A percentile compares a stretch with the other conserved stretches of the same genome.
These are phyloP conservation scores for Penicillium verrucosum DNA, from an alignment of 2,329 filamentous ascomycete genomes.

Conservation along the genomic window DNA sequence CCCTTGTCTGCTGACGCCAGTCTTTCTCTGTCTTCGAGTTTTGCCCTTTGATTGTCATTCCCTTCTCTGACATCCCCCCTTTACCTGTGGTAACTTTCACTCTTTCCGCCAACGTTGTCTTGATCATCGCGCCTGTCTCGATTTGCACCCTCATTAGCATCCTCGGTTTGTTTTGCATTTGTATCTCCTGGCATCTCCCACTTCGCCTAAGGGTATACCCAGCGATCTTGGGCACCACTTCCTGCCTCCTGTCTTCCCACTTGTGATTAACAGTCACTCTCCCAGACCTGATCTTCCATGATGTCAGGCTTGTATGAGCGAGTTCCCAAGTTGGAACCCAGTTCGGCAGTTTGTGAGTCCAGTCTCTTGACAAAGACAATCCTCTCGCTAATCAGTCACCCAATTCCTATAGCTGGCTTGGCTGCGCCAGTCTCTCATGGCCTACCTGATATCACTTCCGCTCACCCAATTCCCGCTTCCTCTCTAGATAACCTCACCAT, in stretches of 20 bases:
- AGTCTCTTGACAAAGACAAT: background rate
- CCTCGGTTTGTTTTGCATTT: too few relatives aligned
- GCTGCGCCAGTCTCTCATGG: background rate
- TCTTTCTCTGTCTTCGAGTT: background rate
- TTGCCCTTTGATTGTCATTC: too few relatives aligned
- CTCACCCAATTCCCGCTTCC: background rate
- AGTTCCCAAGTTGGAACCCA: background rate
- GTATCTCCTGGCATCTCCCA: background rate
- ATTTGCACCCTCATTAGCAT: background rate
- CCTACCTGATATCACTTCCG: background rate
- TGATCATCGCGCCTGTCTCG: too few relatives aligned
- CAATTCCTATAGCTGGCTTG: background rate
- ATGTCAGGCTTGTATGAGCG: background rate
- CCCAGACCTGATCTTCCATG: background rate
- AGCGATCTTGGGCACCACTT: too few relatives aligned
- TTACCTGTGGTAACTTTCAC: background rate
- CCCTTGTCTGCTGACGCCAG: too few relatives aligned
- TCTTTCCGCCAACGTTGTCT: background rate
- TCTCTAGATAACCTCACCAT: conserved; percentile 23
- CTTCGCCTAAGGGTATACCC: too few relatives aligned
- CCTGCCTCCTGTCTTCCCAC: background rate
- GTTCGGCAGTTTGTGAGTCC: background rate
- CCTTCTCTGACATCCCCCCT: background rate
- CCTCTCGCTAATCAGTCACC: background rate
- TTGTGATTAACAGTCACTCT: background rate